phyloP scores from a whole-genome alignment of 2,329 filamentous ascomycete genomes.

The Aspergillus neoniger region DNA sequence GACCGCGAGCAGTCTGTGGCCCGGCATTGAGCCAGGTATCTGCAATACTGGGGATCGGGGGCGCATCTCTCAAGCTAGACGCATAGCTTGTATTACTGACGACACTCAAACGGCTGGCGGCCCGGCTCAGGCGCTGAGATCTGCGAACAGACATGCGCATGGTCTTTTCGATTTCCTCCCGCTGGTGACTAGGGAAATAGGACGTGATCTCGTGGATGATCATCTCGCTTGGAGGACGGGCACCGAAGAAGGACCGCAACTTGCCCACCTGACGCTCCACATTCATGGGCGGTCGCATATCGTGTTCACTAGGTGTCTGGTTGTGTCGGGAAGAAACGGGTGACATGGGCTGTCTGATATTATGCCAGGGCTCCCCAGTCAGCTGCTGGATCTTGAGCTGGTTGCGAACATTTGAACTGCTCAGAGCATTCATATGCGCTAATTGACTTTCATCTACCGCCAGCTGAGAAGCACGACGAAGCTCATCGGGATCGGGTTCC shows the following conservation, averaged over 20 bases:
- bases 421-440: constrained; percentile 64
- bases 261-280: constrained; percentile 37
- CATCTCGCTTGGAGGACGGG: constrained; percentile 91
- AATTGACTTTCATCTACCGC: constrained; percentile 83
- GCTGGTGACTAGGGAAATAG: constrained; percentile 94
- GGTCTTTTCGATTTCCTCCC: constrained; percentile 93
- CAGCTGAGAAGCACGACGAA: constrained; percentile 84
- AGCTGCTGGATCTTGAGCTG: constrained; percentile 87
- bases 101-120: constrained; percentile 89
- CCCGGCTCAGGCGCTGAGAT: constrained; percentile 86
- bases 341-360: constrained; percentile 83
- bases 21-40: constrained; percentile 79
- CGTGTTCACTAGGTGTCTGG: constrained; percentile 29
- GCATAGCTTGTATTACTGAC: constrained; percentile 92
- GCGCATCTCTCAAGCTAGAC: constrained; percentile 88
- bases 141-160: constrained; percentile 89
- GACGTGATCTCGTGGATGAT: constrained; percentile 95
- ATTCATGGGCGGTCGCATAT: constrained; percentile 26
- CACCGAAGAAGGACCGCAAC: constrained; percentile 73
- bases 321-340: constrained; percentile 56
- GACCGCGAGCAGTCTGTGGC: constrained; percentile 51
- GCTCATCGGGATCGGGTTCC: constrained; percentile 82
- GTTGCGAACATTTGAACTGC: constrained; percentile 69
- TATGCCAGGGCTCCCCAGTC: constrained; percentile 82
- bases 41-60: constrained; percentile 91